Conservation (phyloP, 2,329 filamentous ascomycete genomes). For the Cadophora sp. region DNA sequence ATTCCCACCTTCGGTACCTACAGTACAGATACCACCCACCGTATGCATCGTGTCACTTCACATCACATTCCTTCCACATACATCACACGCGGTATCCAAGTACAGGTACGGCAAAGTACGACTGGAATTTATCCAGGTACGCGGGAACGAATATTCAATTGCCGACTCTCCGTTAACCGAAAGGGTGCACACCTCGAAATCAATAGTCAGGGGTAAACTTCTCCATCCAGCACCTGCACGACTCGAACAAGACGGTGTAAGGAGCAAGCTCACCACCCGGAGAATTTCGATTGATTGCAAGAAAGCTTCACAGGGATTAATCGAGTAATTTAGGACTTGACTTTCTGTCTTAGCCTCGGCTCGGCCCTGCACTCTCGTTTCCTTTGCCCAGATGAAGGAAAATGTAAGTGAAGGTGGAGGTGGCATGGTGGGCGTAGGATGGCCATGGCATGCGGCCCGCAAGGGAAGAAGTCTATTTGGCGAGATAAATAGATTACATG, state of each 20-base stretch:
- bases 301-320: background rate
- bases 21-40: too few relatives aligned
- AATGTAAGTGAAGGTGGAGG: too few relatives aligned
- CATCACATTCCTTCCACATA: background rate
- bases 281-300: background rate
- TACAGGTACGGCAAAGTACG: background rate
- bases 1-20: too few relatives aligned
- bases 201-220: slow-evolving; percentile 14
- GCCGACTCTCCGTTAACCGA: slow-evolving; percentile 11
- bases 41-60: background rate
- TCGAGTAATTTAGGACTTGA: background rate
- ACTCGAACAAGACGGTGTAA: background rate
- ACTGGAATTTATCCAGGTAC: slow-evolving; percentile 4
- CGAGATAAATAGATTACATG: too few relatives aligned
- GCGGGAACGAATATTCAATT: background rate
- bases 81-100: too few relatives aligned
- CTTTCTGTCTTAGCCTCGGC: slow-evolving; percentile 11
- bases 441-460: background rate
- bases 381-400: background rate
- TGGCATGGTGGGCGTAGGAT: too few relatives aligned
- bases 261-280: background rate
- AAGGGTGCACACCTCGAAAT: background rate
- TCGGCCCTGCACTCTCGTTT: slow-evolving; percentile 19
- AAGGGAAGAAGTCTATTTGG: background rate
- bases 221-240: background rate